phyloP scores from a whole-genome alignment of 768 basidiomycete species.

The Polyporus arcularius region DNA sequence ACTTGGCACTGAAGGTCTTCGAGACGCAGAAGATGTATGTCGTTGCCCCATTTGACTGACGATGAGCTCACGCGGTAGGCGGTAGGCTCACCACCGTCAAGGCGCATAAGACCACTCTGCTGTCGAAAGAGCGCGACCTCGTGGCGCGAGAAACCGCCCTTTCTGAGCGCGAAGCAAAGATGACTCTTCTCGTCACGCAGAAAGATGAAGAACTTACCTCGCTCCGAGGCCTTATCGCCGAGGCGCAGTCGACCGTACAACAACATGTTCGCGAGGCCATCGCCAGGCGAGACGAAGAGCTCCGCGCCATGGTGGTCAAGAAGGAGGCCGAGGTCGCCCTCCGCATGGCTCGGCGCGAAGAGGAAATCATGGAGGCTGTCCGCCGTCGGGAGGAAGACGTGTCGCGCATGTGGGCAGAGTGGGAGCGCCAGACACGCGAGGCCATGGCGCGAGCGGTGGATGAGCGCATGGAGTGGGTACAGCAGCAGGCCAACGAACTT shows the following conservation, averaged over 20 bases:
- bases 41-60: neutral
- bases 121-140: conserved; percentile 67
- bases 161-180: conserved; percentile 54
- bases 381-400: conserved; percentile 64
- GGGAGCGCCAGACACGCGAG: conserved; percentile 41
- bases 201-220: conserved; percentile 63
- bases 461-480: conserved; percentile 48
- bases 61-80: neutral
- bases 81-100: conserved; percentile 66
- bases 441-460: conserved; percentile 38
- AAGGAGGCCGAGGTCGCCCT: conserved; percentile 71
- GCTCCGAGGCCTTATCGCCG: conserved; percentile 43
- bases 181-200: conserved; percentile 47
- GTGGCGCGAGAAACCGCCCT: conserved; percentile 55
- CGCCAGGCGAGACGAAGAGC: conserved; percentile 63
- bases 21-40: conserved; percentile 80
- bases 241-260: conserved; percentile 42
- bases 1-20: conserved; percentile 67
- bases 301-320: conserved; percentile 61
- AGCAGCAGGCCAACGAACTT: conserved; percentile 54
- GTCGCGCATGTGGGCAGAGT: conserved; percentile 61
- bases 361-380: conserved; percentile 72
- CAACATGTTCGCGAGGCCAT: conserved; percentile 53
- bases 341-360: conserved; percentile 66
- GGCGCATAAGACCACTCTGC: conserved; percentile 54